Evolutionary conservation across 768 basidiomycete species (phyloP).

Genomic region (Termitomyces sp.): DNA sequence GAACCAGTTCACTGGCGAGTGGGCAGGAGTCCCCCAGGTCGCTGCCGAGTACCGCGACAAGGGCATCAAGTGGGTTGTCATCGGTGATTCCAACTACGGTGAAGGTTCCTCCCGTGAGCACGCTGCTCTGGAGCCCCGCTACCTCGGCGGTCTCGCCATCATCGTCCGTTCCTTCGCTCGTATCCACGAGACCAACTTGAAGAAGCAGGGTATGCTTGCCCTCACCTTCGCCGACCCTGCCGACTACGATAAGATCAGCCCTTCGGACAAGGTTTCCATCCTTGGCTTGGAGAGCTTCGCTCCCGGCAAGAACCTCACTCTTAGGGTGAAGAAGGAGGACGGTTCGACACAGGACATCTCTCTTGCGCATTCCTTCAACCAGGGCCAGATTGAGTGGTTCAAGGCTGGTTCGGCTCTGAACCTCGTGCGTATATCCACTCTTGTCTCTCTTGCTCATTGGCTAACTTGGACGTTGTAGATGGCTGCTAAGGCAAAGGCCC

Average conservation of each 20-base stretch:
- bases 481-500: constrained; percentile 15
- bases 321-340: constrained; percentile 79
- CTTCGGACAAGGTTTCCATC: constrained; percentile 87
- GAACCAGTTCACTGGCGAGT: constrained; percentile 88
- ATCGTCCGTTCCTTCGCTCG: constrained; percentile 96
- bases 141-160: constrained; percentile 92
- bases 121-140: constrained; percentile 94
- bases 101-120: constrained; percentile 98
- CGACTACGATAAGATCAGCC: constrained; percentile 91
- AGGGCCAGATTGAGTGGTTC: constrained; percentile 98
- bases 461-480: constrained; percentile 3
- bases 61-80: constrained; percentile 94
- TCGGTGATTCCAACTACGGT: constrained; percentile 95
- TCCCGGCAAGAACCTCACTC: constrained; percentile 87
- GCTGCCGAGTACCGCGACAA: constrained; percentile 86
- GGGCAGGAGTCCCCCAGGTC: constrained; percentile 78
- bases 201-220: constrained; percentile 99
- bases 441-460: background rate
- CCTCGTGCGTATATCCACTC: constrained; percentile 52
- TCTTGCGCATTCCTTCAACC: constrained; percentile 93
- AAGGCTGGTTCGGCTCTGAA: constrained; percentile 95
- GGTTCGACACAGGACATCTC: constrained; percentile 55
- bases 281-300: constrained; percentile 85
- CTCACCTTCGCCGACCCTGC: constrained; percentile 88
- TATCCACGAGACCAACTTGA: constrained; percentile 97